These are phyloP conservation scores for Globisporangium acanthophoron DNA, from an alignment of 352 stramenopile species.

Conservation along the genomic window DNA sequence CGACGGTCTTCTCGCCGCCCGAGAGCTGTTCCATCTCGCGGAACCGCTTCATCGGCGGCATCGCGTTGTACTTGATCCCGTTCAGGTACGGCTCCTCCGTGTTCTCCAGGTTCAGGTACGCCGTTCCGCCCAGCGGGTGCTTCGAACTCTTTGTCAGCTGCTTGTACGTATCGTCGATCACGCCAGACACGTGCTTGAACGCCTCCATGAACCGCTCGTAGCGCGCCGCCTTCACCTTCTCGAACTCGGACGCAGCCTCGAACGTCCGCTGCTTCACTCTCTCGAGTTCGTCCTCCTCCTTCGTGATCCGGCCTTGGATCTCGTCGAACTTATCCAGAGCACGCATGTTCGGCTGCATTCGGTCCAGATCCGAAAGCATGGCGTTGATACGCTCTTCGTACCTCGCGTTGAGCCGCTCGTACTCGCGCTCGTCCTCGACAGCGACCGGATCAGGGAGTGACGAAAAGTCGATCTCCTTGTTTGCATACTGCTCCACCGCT, in stretches of 20 bases:
- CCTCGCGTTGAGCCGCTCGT: constrained; percentile 70
- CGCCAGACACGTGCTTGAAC: constrained; percentile 92
- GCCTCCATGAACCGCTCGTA: constrained; percentile 90
- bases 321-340: constrained; percentile 84
- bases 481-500: constrained; percentile 31
- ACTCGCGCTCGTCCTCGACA: constrained; percentile 79
- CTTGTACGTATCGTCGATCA: constrained; percentile 95
- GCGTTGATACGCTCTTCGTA: constrained; percentile 67
- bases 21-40: constrained; percentile 98
- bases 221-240: constrained; percentile 64
- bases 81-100: constrained; percentile 95
- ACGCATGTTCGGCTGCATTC: constrained; percentile 98
- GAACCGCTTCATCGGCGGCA: constrained; percentile 99
- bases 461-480: constrained; percentile 89
- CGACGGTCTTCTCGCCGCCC: constrained; percentile 98
- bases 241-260: constrained; percentile 59
- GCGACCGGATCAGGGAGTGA: constrained; percentile 65
- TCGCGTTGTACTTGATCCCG: constrained; percentile 99
- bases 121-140: constrained; percentile 89
- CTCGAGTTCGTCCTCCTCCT: constrained; percentile 78
- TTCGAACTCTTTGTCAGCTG: constrained; percentile 98
- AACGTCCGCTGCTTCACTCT: constrained; percentile 61
- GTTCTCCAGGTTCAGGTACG: constrained; percentile 83
- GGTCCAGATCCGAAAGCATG: constrained; percentile 84
- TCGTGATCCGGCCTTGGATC: constrained; percentile 72